Conservation (phyloP, 2,329 filamentous ascomycete genomes). For the Epichloe gansuensis region DNA sequence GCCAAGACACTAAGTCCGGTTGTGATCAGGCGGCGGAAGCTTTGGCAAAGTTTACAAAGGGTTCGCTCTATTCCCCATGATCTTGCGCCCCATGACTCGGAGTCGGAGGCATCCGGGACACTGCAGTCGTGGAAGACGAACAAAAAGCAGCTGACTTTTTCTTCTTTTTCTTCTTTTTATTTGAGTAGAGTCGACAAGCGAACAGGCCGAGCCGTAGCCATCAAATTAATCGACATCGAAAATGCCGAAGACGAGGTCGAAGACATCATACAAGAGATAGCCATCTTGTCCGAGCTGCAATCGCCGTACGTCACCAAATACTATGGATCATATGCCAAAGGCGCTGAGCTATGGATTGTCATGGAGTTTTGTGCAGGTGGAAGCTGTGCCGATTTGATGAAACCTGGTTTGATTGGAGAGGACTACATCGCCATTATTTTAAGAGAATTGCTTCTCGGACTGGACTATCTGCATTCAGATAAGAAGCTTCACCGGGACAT, state of each 20-base stretch:
- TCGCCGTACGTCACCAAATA: conserved; percentile 97
- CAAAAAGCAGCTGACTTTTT: neutral
- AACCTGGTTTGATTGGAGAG: conserved; percentile 80
- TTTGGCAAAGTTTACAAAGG: conserved; percentile 99
- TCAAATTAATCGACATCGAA: conserved; percentile 98
- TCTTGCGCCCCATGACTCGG: neutral
- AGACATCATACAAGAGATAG: conserved; percentile 98
- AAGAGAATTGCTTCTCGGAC: conserved; percentile 72
- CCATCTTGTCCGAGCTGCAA: conserved; percentile 89
- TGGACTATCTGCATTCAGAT: conserved; percentile 89
- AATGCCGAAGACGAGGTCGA: conserved; percentile 98
- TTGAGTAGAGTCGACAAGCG: conserved; percentile 72
- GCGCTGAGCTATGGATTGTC: conserved; percentile 95
- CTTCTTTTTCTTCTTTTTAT: neutral
- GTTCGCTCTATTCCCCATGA: conserved; percentile 30
- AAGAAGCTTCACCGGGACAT: conserved; percentile 95
- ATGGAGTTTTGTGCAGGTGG: conserved; percentile 99
- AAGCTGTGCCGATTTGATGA: conserved; percentile 92
- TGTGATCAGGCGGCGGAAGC: conserved; percentile 67
- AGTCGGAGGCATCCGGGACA: neutral
- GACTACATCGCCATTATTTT: conserved; percentile 96
- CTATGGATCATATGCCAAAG: conserved; percentile 92
- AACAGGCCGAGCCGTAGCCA: conserved; percentile 86
- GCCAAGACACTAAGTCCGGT: conserved; percentile 14
- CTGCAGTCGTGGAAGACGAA: neutral